phyloP scores from a whole-genome alignment of 495 filamentous ascomycete genomes.

The Chaetomium fimeti region DNA sequence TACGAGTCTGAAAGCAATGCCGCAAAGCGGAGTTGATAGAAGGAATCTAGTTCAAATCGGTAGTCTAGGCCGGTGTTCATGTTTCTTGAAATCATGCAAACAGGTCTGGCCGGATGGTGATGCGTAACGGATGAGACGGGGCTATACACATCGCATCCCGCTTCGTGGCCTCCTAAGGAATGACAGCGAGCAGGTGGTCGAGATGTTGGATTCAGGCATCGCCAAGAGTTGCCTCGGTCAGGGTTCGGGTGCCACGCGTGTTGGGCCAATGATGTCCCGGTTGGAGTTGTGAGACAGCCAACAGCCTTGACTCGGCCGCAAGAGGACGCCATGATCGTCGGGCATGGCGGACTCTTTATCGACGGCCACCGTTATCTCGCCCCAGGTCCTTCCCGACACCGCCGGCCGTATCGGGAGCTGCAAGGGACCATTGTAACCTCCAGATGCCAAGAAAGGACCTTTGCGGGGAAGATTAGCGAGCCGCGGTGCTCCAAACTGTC shows the following conservation, averaged over 20 bases:
- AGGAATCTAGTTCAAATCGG: too few species aligned
- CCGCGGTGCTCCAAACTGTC: conserved; percentile 19
- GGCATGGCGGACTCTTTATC: conserved; percentile 16
- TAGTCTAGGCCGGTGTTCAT: too few species aligned
- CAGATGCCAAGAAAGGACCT: conserved; percentile 25
- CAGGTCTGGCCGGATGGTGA: too few species aligned
- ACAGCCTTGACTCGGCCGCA: background rate
- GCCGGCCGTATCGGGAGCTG: conserved; percentile 13
- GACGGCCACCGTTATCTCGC: background rate
- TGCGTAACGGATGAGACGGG: too few species aligned
- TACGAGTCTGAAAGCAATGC: too few species aligned
- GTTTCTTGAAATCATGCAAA: too few species aligned
- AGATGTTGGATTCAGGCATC: background rate
- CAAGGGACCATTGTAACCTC: conserved; percentile 24
- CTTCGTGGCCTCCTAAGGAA: background rate
- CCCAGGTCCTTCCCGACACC: conserved; percentile 12
- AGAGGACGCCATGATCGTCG: conserved; percentile 15
- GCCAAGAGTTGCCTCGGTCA: background rate
- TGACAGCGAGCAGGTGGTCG: background rate
- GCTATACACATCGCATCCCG: background rate
- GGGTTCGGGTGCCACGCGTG: background rate
- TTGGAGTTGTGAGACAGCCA: conserved; percentile 3
- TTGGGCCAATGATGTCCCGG: conserved; percentile 2
- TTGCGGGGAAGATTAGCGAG: conserved; percentile 30
- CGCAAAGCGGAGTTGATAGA: too few species aligned